Percentiles rank a stretch among this genome's conserved stretches.
Conservation (phyloP, 192 early-diverging fungal species). For the Mortierella antarctica region DNA sequence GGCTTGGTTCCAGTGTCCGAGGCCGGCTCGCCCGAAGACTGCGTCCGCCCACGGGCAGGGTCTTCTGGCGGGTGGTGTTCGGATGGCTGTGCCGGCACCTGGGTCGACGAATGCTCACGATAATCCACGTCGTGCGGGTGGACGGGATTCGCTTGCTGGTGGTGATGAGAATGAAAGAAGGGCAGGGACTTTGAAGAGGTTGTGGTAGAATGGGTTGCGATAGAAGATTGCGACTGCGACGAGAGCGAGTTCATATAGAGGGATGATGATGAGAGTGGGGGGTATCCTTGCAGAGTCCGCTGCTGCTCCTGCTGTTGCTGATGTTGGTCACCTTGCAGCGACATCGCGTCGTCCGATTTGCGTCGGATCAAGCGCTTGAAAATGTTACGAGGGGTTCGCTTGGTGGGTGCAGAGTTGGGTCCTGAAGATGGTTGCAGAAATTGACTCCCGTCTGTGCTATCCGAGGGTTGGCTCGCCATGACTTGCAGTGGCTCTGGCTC, state of each 20-base stretch:
- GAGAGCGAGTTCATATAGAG: conserved; percentile 12
- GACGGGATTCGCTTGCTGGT: not conserved
- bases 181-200: conserved; percentile 1
- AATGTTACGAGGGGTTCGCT: conserved; percentile 12
- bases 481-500: not conserved
- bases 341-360: conserved; percentile 13
- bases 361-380: conserved; percentile 36
- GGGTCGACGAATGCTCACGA: no score
- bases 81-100: no score
- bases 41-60: no score
- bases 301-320: not conserved
- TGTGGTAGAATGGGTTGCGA: not conserved
- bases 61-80: no score
- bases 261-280: conserved; percentile 1
- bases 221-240: conserved; percentile 11
- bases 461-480: not conserved
- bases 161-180: conserved; percentile 14
- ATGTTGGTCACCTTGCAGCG: no score
- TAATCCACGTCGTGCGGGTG: not conserved
- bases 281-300: not conserved
- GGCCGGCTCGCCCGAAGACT: no score
- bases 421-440: conserved; percentile 6
- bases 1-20: no score
- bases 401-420: not conserved
- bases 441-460: not conserved